Conservation (phyloP, 208 protist genomes). For the Ichthyophonus hoferi region DNA sequence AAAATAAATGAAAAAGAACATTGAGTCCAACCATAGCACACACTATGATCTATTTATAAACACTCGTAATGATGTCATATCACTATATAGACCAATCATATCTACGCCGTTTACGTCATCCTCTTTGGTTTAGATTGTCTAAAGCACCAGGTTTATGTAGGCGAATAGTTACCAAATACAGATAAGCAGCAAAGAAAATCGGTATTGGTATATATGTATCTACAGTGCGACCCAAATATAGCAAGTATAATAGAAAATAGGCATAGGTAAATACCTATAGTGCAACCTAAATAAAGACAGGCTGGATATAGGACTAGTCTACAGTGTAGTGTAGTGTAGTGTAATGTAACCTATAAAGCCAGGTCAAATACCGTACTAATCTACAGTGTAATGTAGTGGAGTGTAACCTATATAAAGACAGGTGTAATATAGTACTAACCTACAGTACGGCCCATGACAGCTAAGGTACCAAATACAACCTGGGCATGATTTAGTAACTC, state of each 20-base stretch:
- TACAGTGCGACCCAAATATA: too few species aligned
- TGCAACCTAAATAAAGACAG: too few species aligned
- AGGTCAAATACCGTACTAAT: background rate
- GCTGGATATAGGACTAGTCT: background rate
- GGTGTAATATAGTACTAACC: background rate
- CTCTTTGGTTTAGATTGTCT: background rate
- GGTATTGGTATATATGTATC: too few species aligned
- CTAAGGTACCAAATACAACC: slow-evolving; percentile 9
- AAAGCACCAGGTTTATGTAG: background rate
- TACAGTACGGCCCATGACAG: background rate
- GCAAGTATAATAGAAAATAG: too few species aligned
- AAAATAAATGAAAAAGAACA: too few species aligned
- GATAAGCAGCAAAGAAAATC: too few species aligned
- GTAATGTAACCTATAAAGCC: background rate
- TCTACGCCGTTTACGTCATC: too few species aligned
- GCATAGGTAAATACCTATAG: too few species aligned
- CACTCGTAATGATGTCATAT: too few species aligned
- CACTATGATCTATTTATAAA: too few species aligned
- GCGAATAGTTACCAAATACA: background rate
- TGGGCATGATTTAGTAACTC: slow-evolving; percentile 15
- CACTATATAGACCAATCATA: too few species aligned
- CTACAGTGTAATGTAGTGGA: background rate
- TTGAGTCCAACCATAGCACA: too few species aligned
- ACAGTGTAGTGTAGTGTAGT: background rate
- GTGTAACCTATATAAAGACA: background rate